These are phyloP conservation scores for Juglanconis juglandina DNA, from an alignment of 2,329 filamentous ascomycete genomes.

Conservation along the genomic window DNA sequence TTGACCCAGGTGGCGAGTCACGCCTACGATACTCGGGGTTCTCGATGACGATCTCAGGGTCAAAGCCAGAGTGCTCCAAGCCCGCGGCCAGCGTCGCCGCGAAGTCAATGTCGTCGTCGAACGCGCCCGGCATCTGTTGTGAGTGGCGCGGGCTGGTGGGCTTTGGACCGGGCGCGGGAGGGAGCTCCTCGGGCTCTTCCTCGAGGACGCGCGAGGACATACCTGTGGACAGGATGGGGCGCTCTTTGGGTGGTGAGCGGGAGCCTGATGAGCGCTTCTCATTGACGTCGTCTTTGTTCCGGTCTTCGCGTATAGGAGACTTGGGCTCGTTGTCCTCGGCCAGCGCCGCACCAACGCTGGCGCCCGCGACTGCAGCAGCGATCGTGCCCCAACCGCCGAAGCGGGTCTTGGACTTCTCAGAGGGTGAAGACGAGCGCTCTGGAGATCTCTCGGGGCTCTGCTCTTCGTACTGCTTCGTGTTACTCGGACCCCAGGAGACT, in stretches of 20 bases:
- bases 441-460: constrained; percentile 49
- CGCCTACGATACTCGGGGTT: constrained; percentile 61
- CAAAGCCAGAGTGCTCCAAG: constrained; percentile 65
- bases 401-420: constrained; percentile 31
- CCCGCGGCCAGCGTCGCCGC: constrained; percentile 67
- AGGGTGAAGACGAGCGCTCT: constrained; percentile 22
- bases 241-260: constrained; percentile 12
- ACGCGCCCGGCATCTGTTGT: constrained; percentile 61
- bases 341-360: constrained; percentile 27
- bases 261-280: constrained; percentile 8
- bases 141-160: constrained; percentile 43
- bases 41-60: constrained; percentile 67
- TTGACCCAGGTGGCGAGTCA: constrained; percentile 60
- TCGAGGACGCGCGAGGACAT: constrained; percentile 8
- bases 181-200: constrained; percentile 18
- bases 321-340: constrained; percentile 3
- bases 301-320: constrained; percentile 10
- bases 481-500: constrained; percentile 63
- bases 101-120: constrained; percentile 66
- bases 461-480: constrained; percentile 61
- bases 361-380: constrained; percentile 46
- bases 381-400: constrained; percentile 57
- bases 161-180: constrained; percentile 52
- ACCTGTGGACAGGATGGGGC: constrained; percentile 13
- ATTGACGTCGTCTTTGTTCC: constrained; percentile 17